phyloP scores from a whole-genome alignment of 2,329 filamentous ascomycete genomes.

The Lasiodiplodia sp. region DNA sequence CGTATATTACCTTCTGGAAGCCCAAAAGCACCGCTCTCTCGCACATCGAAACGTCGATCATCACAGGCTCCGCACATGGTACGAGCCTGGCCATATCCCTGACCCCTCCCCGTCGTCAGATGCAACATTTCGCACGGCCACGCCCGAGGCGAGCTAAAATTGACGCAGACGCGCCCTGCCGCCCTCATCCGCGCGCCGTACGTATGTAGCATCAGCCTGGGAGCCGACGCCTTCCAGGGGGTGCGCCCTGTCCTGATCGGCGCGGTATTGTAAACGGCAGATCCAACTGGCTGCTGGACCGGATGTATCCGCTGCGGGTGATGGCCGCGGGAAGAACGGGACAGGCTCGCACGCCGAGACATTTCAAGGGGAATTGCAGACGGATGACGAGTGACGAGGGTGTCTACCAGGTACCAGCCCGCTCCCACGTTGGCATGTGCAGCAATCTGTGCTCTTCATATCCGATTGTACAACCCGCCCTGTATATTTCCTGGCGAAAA shows the following conservation, averaged over 20 bases:
- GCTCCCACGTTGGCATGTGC: constrained; percentile 17
- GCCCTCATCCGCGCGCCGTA: constrained; percentile 4
- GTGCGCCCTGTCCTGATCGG: constrained; percentile 22
- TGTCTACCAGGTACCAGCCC: constrained; percentile 25
- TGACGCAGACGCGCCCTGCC: constrained; percentile 17
- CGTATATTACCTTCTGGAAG: constrained; percentile 6
- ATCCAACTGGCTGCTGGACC: constrained; percentile 20
- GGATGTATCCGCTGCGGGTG: constrained; percentile 26
- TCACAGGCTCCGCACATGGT: constrained; percentile 1
- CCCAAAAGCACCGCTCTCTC: neutral
- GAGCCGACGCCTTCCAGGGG: neutral
- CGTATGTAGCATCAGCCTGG: neutral
- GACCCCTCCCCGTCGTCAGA: constrained; percentile 17
- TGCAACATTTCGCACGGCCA: constrained; percentile 17
- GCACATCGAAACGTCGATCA: constrained; percentile 14
- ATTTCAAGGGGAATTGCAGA: constrained; percentile 7
- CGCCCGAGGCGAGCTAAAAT: constrained; percentile 13
- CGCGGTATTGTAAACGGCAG: constrained; percentile 6
- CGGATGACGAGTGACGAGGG: constrained; percentile 24
- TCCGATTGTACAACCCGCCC: constrained; percentile 26
- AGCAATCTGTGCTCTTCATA: constrained; percentile 19
- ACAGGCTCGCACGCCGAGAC: constrained; percentile 20
- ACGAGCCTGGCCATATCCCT: constrained; percentile 15
- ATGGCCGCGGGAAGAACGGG: constrained; percentile 16
- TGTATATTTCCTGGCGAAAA: constrained; percentile 9